These are phyloP conservation scores for Diddensiella santjacobensis DNA, from an alignment of 805 yeast genomes.

Conservation along the genomic window DNA sequence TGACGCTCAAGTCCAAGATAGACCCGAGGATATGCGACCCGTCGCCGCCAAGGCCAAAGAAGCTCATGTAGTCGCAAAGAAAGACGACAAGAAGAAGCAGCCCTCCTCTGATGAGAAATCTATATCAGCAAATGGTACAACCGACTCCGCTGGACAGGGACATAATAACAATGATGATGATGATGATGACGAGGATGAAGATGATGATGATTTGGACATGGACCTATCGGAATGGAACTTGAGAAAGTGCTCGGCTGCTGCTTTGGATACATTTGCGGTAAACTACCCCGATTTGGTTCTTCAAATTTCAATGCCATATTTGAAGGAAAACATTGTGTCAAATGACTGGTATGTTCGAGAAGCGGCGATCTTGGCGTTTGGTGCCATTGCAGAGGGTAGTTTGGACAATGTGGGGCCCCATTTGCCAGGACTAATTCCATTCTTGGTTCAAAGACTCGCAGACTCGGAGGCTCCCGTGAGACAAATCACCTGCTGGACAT, in stretches of 20 bases:
- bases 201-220: slow-evolving; percentile 66
- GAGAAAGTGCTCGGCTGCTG: slow-evolving; percentile 91
- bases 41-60: slow-evolving; percentile 65
- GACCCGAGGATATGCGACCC: slow-evolving; percentile 85
- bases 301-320: slow-evolving; percentile 62
- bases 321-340: slow-evolving; percentile 66
- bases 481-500: slow-evolving; percentile 93
- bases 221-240: slow-evolving; percentile 80
- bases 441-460: slow-evolving; percentile 69
- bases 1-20: slow-evolving; percentile 73
- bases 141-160: neutral
- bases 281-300: slow-evolving; percentile 65
- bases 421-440: slow-evolving; percentile 79
- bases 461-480: slow-evolving; percentile 82
- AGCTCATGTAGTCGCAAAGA: slow-evolving; percentile 26
- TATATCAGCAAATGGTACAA: neutral
- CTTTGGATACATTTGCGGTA: slow-evolving; percentile 76
- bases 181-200: slow-evolving; percentile 63
- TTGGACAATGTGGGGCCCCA: slow-evolving; percentile 64
- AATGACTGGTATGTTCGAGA: slow-evolving; percentile 86
- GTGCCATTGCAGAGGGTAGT: slow-evolving; percentile 92
- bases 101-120: neutral
- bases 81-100: slow-evolving; percentile 14
- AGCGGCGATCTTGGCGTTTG: slow-evolving; percentile 89
- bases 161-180: slow-evolving; percentile 41